Conservation (phyloP, 179 eudicot species). For the Gypsophila paniculata region DNA sequence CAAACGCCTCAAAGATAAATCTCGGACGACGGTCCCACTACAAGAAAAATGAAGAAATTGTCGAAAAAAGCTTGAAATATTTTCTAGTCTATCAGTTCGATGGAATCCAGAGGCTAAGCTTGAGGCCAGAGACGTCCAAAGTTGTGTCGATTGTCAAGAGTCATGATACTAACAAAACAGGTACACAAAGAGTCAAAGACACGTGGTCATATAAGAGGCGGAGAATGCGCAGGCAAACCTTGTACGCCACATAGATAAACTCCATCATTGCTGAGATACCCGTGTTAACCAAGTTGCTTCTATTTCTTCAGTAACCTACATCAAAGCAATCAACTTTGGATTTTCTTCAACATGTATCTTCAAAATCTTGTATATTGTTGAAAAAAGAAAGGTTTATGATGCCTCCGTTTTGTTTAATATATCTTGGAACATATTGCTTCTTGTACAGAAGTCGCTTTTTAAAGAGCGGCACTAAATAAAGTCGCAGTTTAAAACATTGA, state of each 20-base stretch:
- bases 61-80: neutral
- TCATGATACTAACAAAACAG: no score
- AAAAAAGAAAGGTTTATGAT: neutral
- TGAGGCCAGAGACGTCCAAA: neutral
- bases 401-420: neutral
- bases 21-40: conserved; percentile 85
- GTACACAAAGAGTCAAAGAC: no score
- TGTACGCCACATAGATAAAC: conserved; percentile 84
- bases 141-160: no score
- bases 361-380: neutral
- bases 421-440: neutral
- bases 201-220: neutral
- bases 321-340: conserved; percentile 13
- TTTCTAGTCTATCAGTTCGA: conserved; percentile 1
- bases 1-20: conserved; percentile 61
- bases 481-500: neutral
- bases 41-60: conserved; percentile 2
- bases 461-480: neutral
- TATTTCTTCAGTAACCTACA: conserved; percentile 80
- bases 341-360: neutral
- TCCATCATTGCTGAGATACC: conserved; percentile 99
- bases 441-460: neutral
- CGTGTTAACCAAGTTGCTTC: conserved; percentile 91
- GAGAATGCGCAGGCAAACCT: conserved; percentile 42
- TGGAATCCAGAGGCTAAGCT: neutral